Evolutionary conservation across 2,329 filamentous ascomycete genomes (phyloP).

Genomic region (Scytalidium lignicola): DNA sequence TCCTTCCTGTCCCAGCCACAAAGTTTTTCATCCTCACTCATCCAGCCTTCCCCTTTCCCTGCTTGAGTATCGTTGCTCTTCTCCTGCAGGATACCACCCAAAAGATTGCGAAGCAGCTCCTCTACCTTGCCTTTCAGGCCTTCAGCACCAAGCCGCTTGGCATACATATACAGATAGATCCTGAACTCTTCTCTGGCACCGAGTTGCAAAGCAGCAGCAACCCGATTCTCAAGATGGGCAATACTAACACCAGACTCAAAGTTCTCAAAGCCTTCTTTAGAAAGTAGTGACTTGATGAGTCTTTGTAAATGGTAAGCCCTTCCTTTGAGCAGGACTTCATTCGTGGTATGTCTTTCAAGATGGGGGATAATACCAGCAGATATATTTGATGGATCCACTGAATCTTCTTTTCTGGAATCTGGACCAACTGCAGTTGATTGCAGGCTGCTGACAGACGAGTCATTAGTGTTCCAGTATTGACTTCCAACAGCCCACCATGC

Average conservation of each 20-base stretch:
- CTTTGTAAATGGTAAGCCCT: constrained; percentile 87
- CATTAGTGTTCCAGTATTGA: constrained; percentile 98
- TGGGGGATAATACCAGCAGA: constrained; percentile 91
- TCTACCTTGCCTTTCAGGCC: constrained; percentile 84
- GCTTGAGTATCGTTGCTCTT: constrained; percentile 33
- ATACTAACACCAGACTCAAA: constrained; percentile 91
- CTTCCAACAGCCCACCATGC: constrained; percentile 97
- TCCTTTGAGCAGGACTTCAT: constrained; percentile 85
- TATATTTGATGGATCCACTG: constrained; percentile 50
- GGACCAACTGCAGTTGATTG: constrained; percentile 65
- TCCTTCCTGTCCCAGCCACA: constrained; percentile 91
- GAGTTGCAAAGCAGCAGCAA: constrained; percentile 81
- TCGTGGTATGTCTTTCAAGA: constrained; percentile 90
- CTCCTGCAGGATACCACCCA: constrained; percentile 66
- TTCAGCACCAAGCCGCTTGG: constrained; percentile 89
- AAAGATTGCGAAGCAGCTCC: constrained; percentile 76
- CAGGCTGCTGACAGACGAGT: constrained; percentile 78
- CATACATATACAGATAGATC: constrained; percentile 96
- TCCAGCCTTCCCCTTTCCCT: constrained; percentile 54
- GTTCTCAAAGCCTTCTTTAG: constrained; percentile 83
- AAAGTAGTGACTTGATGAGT: constrained; percentile 82
- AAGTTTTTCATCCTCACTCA: constrained; percentile 62
- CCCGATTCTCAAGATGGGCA: constrained; percentile 89
- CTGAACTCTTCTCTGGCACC: constrained; percentile 89
- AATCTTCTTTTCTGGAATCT: constrained; percentile 39